Conservation (phyloP, 2,329 filamentous ascomycete species). For the Xylaria sp. region DNA sequence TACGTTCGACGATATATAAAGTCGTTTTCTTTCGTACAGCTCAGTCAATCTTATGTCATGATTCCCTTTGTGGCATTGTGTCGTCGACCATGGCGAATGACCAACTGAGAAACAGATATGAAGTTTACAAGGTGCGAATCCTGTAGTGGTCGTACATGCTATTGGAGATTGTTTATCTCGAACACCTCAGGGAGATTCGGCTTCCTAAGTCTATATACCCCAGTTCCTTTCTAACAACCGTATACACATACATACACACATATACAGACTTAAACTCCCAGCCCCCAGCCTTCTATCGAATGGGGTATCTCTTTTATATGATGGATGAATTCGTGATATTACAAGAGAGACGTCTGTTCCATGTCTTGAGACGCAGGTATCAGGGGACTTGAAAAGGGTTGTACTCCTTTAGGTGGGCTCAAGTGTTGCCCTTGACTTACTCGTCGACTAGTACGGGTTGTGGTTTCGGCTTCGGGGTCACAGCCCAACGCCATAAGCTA, state of each 20-base stretch:
- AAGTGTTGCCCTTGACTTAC: constrained; percentile 11
- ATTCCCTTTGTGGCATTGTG: neutral
- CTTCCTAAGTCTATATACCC: constrained; percentile 18
- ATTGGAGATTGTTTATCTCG: constrained; percentile 16
- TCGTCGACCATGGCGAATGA: neutral
- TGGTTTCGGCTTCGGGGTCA: constrained; percentile 51
- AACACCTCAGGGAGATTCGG: neutral
- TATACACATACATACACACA: constrained; percentile 5
- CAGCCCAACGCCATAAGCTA: constrained; percentile 62
- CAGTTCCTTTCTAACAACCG: constrained; percentile 1
- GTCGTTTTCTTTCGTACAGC: neutral
- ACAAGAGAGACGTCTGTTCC: constrained; percentile 10
- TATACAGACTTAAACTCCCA: neutral
- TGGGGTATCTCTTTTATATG: neutral
- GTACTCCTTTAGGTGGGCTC: neutral
- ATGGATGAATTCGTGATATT: constrained; percentile 20
- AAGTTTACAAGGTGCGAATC: neutral
- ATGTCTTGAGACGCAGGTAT: neutral
- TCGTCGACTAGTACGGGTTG: constrained; percentile 22
- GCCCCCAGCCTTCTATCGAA: constrained; percentile 17
- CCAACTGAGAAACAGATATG: neutral
- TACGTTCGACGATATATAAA: neutral
- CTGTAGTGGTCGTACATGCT: constrained; percentile 16
- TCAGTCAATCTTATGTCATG: neutral
- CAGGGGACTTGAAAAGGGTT: neutral